phyloP scores from a whole-genome alignment of 2,329 filamentous ascomycete genomes.

The Calonectria pseudoreteaudii region DNA sequence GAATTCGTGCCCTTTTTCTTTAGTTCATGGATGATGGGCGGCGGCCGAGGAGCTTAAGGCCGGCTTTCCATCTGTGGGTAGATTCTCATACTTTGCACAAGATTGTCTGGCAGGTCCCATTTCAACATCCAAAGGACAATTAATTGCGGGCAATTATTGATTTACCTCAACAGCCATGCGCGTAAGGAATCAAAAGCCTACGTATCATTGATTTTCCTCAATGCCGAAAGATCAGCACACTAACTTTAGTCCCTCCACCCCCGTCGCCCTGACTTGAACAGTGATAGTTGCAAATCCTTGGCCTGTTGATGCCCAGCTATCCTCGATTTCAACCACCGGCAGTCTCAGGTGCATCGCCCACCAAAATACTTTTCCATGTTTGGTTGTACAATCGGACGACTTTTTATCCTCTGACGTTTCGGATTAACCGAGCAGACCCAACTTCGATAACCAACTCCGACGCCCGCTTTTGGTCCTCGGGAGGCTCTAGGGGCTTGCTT shows the following conservation, averaged over 20 bases:
- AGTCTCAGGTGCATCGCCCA: slow-evolving; percentile 32
- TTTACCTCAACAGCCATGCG: slow-evolving; percentile 25
- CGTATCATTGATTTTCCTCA: slow-evolving; percentile 30
- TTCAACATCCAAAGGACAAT: slow-evolving; percentile 35
- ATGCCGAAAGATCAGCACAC: slow-evolving; percentile 22
- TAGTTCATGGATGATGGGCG: slow-evolving; percentile 40
- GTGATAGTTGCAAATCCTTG: slow-evolving; percentile 3
- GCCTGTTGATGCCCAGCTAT: slow-evolving; percentile 7
- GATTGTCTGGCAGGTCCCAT: slow-evolving; percentile 37
- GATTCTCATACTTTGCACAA: slow-evolving; percentile 35
- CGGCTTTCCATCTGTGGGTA: slow-evolving; percentile 38
- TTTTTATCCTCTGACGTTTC: slow-evolving; percentile 31
- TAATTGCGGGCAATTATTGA: slow-evolving; percentile 34
- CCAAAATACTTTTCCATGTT: slow-evolving; percentile 26
- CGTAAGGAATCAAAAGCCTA: slow-evolving; percentile 36
- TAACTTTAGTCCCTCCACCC: neutral
- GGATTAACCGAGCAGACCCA: slow-evolving; percentile 27
- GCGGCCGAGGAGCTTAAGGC: slow-evolving; percentile 47
- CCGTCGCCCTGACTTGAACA: neutral
- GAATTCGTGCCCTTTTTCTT: slow-evolving; percentile 30
- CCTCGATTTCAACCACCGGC: slow-evolving; percentile 24
- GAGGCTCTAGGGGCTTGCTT: slow-evolving; percentile 14
- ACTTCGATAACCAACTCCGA: slow-evolving; percentile 11
- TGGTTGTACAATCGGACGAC: slow-evolving; percentile 26
- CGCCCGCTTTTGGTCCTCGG: slow-evolving; percentile 15